Evolutionary conservation across 1,139 yeast species (phyloP), one percentile per base, ranked within the genome.

Genomic region (Hemisphaericaspora xylofermentans): DNA sequence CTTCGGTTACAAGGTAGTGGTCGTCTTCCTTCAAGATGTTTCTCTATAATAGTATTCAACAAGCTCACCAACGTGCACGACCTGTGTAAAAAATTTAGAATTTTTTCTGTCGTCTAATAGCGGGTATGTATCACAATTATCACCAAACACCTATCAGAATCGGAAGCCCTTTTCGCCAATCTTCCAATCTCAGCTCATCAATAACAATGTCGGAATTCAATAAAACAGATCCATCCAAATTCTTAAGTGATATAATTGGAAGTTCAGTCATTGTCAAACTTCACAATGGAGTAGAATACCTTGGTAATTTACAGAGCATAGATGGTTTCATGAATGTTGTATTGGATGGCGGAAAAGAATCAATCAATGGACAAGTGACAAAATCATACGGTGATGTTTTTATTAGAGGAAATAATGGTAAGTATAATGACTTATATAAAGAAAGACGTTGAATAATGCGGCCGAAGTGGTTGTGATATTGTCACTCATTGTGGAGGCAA

Each of bases 291-390:
- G 81, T 91, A 45, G 88, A 87, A 48, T 93, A 89, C 63, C 54
- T 60, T 47, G 88, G 88, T 13, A 76, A 70, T 45, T 74, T 93
- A 44, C 94, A 88, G 53, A 87, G 96, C 37, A 91, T 93, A 43
- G 99, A 93, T 59, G 98, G 98, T 13, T 94, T 83, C 66, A 91
- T 93, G 97, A 94, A 94, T 64, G 84, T 93, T 42, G 95, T 93
- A 4, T 73, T 93, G 53, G 89, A 85, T 44, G 76, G 82, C 41
- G 82, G 95, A 3, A 73, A 77, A 39, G 98, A 93, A 60, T 68
- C 68, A 36, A 78, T 79, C 21, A 76, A 78, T 40, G 82, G 82
- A 13, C 68, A 68, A 39, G 69, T 74, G 38, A 80, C 81, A 44
- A 77, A 75, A 42, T 61, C 61, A 34, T 87, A 84, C 56, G 91